Evolutionary conservation across 2,329 filamentous ascomycete species (phyloP), one percentile per base, ranked within the genome.

Genomic region (Calycina marina): DNA sequence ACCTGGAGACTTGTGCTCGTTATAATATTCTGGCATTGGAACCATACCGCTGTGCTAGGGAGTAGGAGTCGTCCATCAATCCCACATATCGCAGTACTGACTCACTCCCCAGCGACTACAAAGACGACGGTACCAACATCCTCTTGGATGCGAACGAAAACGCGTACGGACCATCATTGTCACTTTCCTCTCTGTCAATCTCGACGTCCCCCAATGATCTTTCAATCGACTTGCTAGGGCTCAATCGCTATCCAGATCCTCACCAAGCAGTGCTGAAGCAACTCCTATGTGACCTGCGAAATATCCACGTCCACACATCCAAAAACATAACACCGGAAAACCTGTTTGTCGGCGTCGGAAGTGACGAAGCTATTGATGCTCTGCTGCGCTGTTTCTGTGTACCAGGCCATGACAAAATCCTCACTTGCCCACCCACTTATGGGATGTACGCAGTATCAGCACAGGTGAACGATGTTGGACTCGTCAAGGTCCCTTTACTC

Each of bases 141-240:
- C 77, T 98, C 32, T 79, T 98, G 44, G 90, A 98, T 55, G 90
- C 90, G 47, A 98, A 98, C 51, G 90, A 98, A 61, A 98, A 98
- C 52, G 85, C 90, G 38, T 94, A 79, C 50, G 90, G 90, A 0
- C 88, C 90, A 8, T 78, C 82, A 2, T 61, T 94, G 30, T 60
- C 65, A 2, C 46, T 76, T 1, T 51, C 66, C 25, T 56, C 58
- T 36, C 46, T 58, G 37, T 47, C 48, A 58, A 47, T 54, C 18
- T 48, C 58, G 18, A 53, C 56, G 4, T 22, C 20, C 20, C n/a
- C 20, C n/a, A 62, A 65, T 16, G 63, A 12, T 12, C 11, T 76
- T 13, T 61, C 75, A 38, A 64, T 90, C 38, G 78, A 93, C 58
- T 69, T 93, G 42, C 61, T 83, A 31, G 77, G 82, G 41, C 68